phyloP scores from a whole-genome alignment of 2,329 filamentous ascomycete species.

The Mycocentrospora acerina region DNA sequence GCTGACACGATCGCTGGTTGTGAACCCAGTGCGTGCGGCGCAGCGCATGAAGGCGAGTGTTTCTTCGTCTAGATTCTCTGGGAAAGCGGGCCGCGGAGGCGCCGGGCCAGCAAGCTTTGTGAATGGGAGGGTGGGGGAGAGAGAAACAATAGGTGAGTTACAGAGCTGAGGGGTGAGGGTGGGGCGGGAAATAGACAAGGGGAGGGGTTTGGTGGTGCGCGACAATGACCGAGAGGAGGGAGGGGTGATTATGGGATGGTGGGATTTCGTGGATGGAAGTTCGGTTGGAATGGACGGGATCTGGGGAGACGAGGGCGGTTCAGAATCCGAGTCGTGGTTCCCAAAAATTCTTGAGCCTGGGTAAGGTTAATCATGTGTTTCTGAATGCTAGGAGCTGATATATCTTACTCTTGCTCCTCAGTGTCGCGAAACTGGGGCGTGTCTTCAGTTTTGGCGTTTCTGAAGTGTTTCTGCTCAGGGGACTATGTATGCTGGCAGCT shows the following conservation, averaged over 20 bases:
- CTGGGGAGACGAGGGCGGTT: slow-evolving; percentile 15
- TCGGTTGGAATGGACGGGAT: slow-evolving; percentile 16
- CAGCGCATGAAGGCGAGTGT: slow-evolving; percentile 18
- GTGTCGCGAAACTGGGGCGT: slow-evolving; percentile 11
- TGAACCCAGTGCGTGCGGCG: slow-evolving; percentile 14
- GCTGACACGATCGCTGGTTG: slow-evolving; percentile 6
- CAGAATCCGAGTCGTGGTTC: background rate
- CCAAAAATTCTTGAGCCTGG: slow-evolving; percentile 21
- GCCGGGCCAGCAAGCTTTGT: slow-evolving; percentile 12
- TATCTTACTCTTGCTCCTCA: slow-evolving; percentile 20
- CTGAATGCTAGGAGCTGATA: background rate
- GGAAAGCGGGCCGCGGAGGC: slow-evolving; percentile 17
- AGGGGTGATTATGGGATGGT: slow-evolving; percentile 2
- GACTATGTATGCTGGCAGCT: background rate
- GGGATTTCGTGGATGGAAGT: slow-evolving; percentile 1
- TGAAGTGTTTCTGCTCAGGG: background rate
- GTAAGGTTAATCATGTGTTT: background rate
- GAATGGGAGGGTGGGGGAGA: slow-evolving; percentile 10
- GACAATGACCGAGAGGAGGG: slow-evolving; percentile 4
- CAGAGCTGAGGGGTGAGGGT: slow-evolving; percentile 6
- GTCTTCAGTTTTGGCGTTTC: slow-evolving; percentile 8
- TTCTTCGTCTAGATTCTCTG: slow-evolving; percentile 16
- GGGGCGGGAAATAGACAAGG: slow-evolving; percentile 17
- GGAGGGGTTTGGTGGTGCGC: slow-evolving; percentile 1
- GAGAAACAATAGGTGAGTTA: slow-evolving; percentile 3